phyloP scores from a whole-genome alignment of 2,329 filamentous ascomycete genomes.

The Teratosphaeria epicoccoides region DNA sequence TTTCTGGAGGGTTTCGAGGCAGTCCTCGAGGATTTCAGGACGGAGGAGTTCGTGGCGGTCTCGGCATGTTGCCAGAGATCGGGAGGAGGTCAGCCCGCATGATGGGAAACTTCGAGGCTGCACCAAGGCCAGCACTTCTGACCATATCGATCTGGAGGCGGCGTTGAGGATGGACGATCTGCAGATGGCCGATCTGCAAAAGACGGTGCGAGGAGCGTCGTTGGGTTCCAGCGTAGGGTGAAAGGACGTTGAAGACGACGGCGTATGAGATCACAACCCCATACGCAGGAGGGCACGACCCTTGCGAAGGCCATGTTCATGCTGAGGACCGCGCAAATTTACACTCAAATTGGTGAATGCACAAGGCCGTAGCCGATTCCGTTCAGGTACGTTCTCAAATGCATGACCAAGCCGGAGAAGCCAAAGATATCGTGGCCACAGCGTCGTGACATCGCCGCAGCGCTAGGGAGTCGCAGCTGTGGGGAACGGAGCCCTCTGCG shows the following conservation, averaged over 20 bases:
- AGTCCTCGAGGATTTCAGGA: not conserved
- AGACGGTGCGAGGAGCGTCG: not conserved
- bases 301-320: too few relatives aligned
- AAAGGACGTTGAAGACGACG: not conserved
- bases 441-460: too few relatives aligned
- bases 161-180: slow-evolving; percentile 12
- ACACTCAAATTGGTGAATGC: too few relatives aligned
- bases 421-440: too few relatives aligned
- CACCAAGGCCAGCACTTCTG: slow-evolving; percentile 8
- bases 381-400: too few relatives aligned
- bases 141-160: slow-evolving; percentile 17
- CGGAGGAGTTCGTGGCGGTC: not conserved
- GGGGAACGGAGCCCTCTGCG: too few relatives aligned
- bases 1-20: not conserved
- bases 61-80: not conserved
- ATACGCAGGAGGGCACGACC: too few relatives aligned
- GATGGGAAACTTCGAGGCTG: slow-evolving; percentile 8
- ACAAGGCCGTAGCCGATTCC: too few relatives aligned
- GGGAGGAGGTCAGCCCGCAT: slow-evolving; percentile 2
- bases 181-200: not conserved
- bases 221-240: slow-evolving; percentile 4
- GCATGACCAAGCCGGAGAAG: too few relatives aligned
- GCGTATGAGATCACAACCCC: too few relatives aligned
- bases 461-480: too few relatives aligned
- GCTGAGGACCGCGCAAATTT: too few relatives aligned